Conservation (phyloP, 2,329 filamentous ascomycete genomes). For the Paramyrothecium sp. region DNA sequence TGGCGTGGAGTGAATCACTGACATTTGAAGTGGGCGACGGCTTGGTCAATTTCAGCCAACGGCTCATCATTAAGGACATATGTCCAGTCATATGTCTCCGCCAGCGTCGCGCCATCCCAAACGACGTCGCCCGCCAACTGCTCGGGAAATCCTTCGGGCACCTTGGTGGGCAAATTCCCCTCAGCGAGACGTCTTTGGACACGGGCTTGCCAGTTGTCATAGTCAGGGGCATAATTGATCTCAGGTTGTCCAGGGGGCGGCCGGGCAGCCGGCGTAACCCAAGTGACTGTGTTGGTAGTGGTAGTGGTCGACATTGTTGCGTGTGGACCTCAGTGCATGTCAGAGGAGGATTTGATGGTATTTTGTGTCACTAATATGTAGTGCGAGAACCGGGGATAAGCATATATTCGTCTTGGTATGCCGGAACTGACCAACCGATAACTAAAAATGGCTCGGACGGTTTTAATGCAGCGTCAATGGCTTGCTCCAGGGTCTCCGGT, state of each 20-base stretch:
- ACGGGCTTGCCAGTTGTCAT: slow-evolving; percentile 50
- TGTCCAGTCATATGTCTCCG: slow-evolving; percentile 48
- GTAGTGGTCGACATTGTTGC: neutral
- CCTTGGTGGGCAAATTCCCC: slow-evolving; percentile 43
- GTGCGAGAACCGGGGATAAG: too few relatives aligned
- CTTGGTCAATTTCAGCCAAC: slow-evolving; percentile 43
- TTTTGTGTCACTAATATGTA: neutral
- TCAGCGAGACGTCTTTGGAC: slow-evolving; percentile 38
- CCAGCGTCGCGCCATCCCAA: slow-evolving; percentile 52
- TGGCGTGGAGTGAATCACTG: slow-evolving; percentile 8
- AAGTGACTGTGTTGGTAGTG: neutral
- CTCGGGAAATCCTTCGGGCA: slow-evolving; percentile 36
- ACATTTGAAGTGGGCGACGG: slow-evolving; percentile 38
- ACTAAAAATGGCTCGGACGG: too few relatives aligned
- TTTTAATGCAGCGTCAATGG: too few relatives aligned
- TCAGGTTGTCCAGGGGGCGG: slow-evolving; percentile 49
- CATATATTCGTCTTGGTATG: too few relatives aligned
- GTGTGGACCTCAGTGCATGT: neutral
- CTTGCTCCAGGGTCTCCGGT: too few relatives aligned
- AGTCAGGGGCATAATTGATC: slow-evolving; percentile 54
- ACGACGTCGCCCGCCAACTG: slow-evolving; percentile 48
- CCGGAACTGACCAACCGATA: too few relatives aligned
- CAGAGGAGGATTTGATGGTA: neutral
- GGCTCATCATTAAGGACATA: slow-evolving; percentile 45
- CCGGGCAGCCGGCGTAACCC: slow-evolving; percentile 2